A percentile compares a stretch with the other conserved stretches of the same genome.
phyloP scores from a whole-genome alignment of 108 stramenopile genomes.

The Skeletonema potamos region DNA sequence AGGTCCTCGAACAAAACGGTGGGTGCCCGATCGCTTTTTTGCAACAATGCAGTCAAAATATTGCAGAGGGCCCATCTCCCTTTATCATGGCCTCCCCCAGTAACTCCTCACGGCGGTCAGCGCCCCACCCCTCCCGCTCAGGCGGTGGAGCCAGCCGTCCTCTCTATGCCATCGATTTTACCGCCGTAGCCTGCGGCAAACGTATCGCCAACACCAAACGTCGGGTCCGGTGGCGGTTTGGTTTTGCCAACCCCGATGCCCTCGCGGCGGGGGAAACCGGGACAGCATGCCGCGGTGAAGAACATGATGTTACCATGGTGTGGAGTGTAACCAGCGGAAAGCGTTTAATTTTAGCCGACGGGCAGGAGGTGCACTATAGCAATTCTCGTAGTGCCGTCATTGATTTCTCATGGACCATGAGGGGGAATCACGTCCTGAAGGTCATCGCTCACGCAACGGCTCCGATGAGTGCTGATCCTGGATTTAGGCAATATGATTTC shows the following conservation, averaged over 20 bases:
- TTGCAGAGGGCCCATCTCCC: too few relatives aligned
- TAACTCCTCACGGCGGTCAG: neutral
- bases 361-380: conserved; percentile 81
- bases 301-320: conserved; percentile 88
- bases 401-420: conserved; percentile 87
- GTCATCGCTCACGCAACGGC: conserved; percentile 83
- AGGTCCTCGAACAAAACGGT: neutral
- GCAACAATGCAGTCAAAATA: too few relatives aligned
- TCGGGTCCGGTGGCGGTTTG: conserved; percentile 90
- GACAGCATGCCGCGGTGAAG: conserved; percentile 87
- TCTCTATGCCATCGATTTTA: conserved; percentile 90
- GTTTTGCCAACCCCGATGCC: conserved; percentile 84
- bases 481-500: conserved; percentile 91
- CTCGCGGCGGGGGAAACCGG: conserved; percentile 83
- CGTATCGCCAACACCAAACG: conserved; percentile 87
- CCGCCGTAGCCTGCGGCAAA: conserved; percentile 83
- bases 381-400: conserved; percentile 63
- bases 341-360: conserved; percentile 72
- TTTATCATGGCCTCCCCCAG: neutral
- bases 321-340: conserved; percentile 89
- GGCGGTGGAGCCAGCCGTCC: conserved; percentile 14
- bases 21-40: too few relatives aligned
- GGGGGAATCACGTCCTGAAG: conserved; percentile 88
- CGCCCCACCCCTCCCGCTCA: conserved; percentile 14
- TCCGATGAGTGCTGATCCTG: conserved; percentile 73